A percentile compares a stretch with the other conserved stretches of the same genome.
These are phyloP conservation scores for Phaeosphaeriaceae sp. DNA, from an alignment of 2,329 filamentous ascomycete species.

Conservation along the genomic window DNA sequence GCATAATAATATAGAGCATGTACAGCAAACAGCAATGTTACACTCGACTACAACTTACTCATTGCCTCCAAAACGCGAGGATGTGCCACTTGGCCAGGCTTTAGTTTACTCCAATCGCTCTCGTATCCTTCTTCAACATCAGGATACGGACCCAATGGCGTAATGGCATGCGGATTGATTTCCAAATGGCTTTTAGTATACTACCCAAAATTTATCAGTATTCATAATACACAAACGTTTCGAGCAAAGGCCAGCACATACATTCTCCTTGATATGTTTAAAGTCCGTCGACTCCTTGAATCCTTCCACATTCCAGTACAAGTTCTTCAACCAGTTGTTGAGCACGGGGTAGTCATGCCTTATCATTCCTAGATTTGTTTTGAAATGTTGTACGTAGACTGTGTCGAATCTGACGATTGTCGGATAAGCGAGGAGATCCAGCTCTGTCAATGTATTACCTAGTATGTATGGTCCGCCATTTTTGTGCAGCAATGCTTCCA, in stretches of 20 bases:
- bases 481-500: constrained; percentile 57
- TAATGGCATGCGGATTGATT: constrained; percentile 67
- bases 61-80: constrained; percentile 42
- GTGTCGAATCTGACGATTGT: constrained; percentile 66
- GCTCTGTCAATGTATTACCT: constrained; percentile 62
- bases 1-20: constrained; percentile 4
- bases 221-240: neutral
- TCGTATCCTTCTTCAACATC: constrained; percentile 62
- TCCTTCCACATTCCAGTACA: constrained; percentile 64
- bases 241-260: constrained; percentile 23
- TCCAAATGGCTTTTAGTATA: constrained; percentile 66
- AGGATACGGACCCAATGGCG: constrained; percentile 67
- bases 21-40: constrained; percentile 5
- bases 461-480: constrained; percentile 64
- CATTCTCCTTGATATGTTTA: constrained; percentile 71
- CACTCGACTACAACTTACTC: constrained; percentile 28
- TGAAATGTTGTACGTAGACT: constrained; percentile 71
- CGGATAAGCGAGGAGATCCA: constrained; percentile 64
- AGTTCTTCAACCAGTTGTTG: constrained; percentile 65
- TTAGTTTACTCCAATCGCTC: constrained; percentile 56
- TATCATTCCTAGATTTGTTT: constrained; percentile 68
- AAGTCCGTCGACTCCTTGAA: constrained; percentile 68
- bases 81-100: constrained; percentile 56
- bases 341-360: constrained; percentile 66
- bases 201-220: constrained; percentile 21